These are phyloP conservation scores for Fusarium sp. DNA, from an alignment of 2,329 filamentous ascomycete genomes.

Conservation along the genomic window DNA sequence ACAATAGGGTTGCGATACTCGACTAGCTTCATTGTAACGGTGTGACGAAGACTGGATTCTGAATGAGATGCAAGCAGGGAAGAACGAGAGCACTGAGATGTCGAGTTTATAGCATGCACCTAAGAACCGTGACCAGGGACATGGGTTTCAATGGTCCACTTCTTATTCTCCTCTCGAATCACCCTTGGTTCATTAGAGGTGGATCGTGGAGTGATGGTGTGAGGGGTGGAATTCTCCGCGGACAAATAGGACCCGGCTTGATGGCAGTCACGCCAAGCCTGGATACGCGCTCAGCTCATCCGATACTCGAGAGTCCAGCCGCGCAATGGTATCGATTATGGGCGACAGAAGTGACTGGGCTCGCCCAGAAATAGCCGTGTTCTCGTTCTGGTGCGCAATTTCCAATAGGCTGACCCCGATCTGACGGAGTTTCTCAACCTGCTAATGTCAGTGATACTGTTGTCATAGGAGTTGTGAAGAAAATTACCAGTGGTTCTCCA, in stretches of 20 bases:
- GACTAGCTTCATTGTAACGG: neutral
- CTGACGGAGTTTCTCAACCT: conserved; percentile 33
- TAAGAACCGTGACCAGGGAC: neutral
- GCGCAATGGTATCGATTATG: conserved; percentile 17
- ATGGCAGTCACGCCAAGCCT: neutral
- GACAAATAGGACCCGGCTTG: conserved; percentile 6
- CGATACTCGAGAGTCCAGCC: conserved; percentile 21
- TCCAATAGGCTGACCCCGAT: conserved; percentile 19
- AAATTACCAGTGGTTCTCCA: conserved; percentile 19
- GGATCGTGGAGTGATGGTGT: neutral
- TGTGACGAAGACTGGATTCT: neutral
- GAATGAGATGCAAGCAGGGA: neutral
- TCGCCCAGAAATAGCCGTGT: conserved; percentile 6
- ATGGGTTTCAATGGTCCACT: neutral
- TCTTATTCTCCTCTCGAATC: neutral
- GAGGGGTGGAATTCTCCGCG: conserved; percentile 15
- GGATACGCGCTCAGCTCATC: conserved; percentile 20
- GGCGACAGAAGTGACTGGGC: neutral
- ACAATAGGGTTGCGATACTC: conserved; percentile 19
- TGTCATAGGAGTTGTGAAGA: neutral
- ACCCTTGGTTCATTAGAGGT: neutral
- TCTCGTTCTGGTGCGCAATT: conserved; percentile 16
- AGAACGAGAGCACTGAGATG: neutral
- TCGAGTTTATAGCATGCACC: neutral
- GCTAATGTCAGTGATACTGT: neutral